Evolutionary conservation across 306 rosid genomes (phyloP).

Genomic region (Trichosanthes truncata): DNA sequence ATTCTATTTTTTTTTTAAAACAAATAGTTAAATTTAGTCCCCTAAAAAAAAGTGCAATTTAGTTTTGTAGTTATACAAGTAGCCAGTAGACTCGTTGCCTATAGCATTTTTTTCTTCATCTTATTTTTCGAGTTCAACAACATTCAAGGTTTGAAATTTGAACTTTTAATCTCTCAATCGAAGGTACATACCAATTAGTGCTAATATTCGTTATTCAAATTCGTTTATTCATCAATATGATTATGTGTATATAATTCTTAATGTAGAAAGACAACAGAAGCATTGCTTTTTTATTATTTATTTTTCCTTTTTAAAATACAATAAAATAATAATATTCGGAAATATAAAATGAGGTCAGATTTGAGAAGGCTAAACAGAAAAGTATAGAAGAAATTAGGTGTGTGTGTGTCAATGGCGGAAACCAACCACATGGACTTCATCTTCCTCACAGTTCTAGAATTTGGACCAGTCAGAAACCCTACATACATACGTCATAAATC

Average conservation of each 20-base stretch:
- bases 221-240: too few species aligned
- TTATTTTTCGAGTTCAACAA: too few species aligned
- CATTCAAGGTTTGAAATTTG: too few species aligned
- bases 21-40: too few species aligned
- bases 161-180: too few species aligned
- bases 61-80: too few species aligned
- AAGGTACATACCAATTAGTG: too few species aligned
- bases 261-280: neutral
- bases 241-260: neutral
- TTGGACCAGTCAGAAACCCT: neutral
- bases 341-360: neutral
- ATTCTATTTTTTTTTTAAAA: too few species aligned
- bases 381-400: neutral
- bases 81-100: too few species aligned
- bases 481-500: neutral
- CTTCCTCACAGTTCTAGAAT: neutral
- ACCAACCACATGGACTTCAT: conserved; percentile 1
- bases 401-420: neutral
- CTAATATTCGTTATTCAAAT: too few species aligned
- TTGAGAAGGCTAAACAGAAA: neutral
- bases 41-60: too few species aligned
- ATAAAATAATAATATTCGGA: neutral
- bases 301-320: neutral
- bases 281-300: neutral
- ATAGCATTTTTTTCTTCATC: too few species aligned